Evolutionary conservation across 768 basidiomycete genomes (phyloP).

Genomic region (Rhodotorula diobovata): DNA sequence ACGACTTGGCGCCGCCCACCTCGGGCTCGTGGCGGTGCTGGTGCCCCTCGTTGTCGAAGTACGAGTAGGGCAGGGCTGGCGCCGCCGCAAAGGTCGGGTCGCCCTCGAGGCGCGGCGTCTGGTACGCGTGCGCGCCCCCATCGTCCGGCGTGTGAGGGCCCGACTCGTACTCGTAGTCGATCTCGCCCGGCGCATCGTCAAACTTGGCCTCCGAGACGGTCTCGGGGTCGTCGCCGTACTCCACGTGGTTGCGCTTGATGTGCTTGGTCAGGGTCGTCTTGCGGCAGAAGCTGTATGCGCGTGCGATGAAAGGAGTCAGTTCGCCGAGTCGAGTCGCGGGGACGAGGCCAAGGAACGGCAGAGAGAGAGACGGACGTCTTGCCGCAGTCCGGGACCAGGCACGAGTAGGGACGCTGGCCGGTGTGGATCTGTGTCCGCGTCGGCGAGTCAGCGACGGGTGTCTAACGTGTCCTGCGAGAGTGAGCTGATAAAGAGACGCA

Average conservation of each 20-base stretch:
- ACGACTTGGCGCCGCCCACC: neutral
- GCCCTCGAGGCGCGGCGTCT: slow-evolving; percentile 1
- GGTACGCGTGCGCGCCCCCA: neutral
- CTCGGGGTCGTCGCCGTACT: slow-evolving; percentile 22
- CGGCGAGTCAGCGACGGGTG: too few relatives aligned
- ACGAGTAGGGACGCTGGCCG: slow-evolving; percentile 49
- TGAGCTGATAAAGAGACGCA: slow-evolving; percentile 41
- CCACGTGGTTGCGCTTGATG: slow-evolving; percentile 46
- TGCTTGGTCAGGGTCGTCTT: slow-evolving; percentile 51
- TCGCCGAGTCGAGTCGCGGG: neutral
- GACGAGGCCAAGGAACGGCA: neutral
- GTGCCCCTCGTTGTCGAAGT: neutral
- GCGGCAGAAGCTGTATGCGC: slow-evolving; percentile 47
- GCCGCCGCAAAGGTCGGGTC: neutral
- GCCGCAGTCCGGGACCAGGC: slow-evolving; percentile 43
- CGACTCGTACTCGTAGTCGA: neutral
- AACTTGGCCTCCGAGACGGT: slow-evolving; percentile 18
- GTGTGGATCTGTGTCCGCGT: slow-evolving; percentile 43
- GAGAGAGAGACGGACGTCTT: slow-evolving; percentile 45
- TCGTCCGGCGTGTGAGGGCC: slow-evolving; percentile 8
- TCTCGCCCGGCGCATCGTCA: slow-evolving; percentile 7
- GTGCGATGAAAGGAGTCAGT: neutral
- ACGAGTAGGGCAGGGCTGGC: neutral
- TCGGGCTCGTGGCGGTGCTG: neutral
- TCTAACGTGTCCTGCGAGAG: too few relatives aligned